Evolutionary conservation across 116 monocot species (phyloP), one percentile per base, ranked within the genome.

Genomic region (Cymodocea nodosa): DNA sequence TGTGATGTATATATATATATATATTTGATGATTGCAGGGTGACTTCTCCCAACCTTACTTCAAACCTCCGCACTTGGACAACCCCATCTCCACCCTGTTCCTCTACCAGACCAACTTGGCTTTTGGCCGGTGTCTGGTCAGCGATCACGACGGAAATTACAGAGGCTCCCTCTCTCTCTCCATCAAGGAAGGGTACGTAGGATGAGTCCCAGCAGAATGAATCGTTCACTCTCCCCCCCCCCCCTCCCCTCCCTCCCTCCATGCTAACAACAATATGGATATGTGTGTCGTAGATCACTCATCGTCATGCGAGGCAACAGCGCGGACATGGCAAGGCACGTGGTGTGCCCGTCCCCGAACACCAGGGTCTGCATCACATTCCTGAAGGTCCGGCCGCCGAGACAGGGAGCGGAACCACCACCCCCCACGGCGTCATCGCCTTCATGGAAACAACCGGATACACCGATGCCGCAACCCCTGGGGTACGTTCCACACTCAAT

Each of bases 261-360:
- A n/a, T n/a, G n/a, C n/a, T n/a, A n/a, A n/a, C n/a, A n/a, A n/a
- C n/a, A n/a, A n/a, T n/a, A n/a, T n/a, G n/a, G n/a, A n/a, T n/a
- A n/a, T n/a, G n/a, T n/a, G n/a, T n/a, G n/a, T 12, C 72, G 34
- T 86, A 98, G 98, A 71, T 92, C 98, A 30, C 86, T 98, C 20
- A 59, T 98, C 56, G 98, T 98, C 15, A 92, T 98, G 98, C 91
- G 92, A 13, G 98, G 98, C 9, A 98, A 98, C 78, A 98, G 98
- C 4, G 92, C 98, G 16, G 98, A 98, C 66, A 80, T 89, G 80
- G 98, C 98, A 3, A 77, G 98, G 75, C 88, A 98, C 59, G 98
- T 98, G 1, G 68, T 98, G 34, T 92, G 98, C 70, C 76, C 92
- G 19, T 98, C 98, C 9, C 58, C 80, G 6, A 84, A 83, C 76